Evolutionary conservation across 148 eudicot species (phyloP).

Genomic region (Fagopyrum tataricum): DNA sequence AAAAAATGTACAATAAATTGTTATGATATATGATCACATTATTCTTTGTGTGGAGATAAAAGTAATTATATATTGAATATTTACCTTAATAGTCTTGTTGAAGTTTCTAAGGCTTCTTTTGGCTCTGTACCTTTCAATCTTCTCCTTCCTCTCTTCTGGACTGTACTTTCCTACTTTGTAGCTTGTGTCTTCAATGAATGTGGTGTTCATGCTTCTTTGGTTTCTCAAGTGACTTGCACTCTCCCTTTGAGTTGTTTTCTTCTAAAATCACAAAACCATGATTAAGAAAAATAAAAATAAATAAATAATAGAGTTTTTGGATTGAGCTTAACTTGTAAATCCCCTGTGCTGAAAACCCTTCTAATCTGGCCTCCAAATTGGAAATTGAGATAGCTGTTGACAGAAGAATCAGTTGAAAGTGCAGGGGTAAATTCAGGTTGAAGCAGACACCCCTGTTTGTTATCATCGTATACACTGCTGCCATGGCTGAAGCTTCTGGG

Average conservation of each 20-base stretch:
- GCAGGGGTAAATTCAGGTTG: conserved; percentile 37
- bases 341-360: conserved; percentile 84
- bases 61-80: not conserved
- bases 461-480: conserved; percentile 45
- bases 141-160: conserved; percentile 83
- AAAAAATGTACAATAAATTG: not conserved
- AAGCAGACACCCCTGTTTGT: conserved; percentile 25
- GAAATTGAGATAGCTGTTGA: conserved; percentile 15
- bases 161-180: conserved; percentile 70
- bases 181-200: conserved; percentile 57
- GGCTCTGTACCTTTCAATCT: conserved; percentile 77
- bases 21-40: conserved; percentile 4
- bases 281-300: not conserved
- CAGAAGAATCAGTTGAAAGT: conserved; percentile 22
- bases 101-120: conserved; percentile 83
- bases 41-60: not conserved
- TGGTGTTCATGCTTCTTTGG: conserved; percentile 34
- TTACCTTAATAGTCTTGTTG: conserved; percentile 89
- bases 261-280: not conserved
- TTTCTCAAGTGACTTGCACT: conserved; percentile 25
- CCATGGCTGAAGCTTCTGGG: conserved; percentile 51
- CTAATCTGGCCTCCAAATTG: conserved; percentile 40
- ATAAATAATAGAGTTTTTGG: not conserved
- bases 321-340: conserved; percentile 59
- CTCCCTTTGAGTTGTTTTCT: conserved; percentile 6